Evolutionary conservation across 306 rosid species (phyloP).

Genomic region (Mucuna pruriens): DNA sequence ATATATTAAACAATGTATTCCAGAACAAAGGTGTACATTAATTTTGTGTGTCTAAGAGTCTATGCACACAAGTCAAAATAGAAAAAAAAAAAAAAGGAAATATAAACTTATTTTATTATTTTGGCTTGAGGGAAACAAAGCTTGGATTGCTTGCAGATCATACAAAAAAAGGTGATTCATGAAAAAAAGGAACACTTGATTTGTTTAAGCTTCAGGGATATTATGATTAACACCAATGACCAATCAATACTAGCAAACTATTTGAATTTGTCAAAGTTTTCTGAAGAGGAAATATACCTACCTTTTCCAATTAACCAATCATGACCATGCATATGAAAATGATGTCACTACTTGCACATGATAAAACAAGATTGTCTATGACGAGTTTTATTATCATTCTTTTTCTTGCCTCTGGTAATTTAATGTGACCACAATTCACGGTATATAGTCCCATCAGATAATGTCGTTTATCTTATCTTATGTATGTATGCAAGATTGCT

Average conservation of each 20-base stretch:
- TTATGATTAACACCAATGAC: conserved; percentile 20
- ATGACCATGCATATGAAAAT: conserved; percentile 18
- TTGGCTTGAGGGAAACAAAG: conserved; percentile 9
- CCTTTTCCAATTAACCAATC: conserved; percentile 32
- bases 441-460: not conserved
- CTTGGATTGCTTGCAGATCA: conserved; percentile 24
- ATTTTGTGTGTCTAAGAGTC: not conserved
- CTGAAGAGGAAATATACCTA: conserved; percentile 36
- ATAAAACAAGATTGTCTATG: not conserved
- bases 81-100: not conserved
- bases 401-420: not conserved
- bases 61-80: not conserved
- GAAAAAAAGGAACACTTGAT: not conserved
- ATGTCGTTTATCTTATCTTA: not conserved
- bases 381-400: not conserved
- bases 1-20: not conserved
- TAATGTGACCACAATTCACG: not conserved
- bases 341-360: not conserved
- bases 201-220: not conserved
- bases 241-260: conserved; percentile 5
- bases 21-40: not conserved
- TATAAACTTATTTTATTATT: not conserved
- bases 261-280: conserved; percentile 33
- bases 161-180: not conserved
- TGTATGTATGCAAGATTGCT: not conserved